Conservation (phyloP, 2,329 filamentous ascomycete species). For the Massarina eburnea region DNA sequence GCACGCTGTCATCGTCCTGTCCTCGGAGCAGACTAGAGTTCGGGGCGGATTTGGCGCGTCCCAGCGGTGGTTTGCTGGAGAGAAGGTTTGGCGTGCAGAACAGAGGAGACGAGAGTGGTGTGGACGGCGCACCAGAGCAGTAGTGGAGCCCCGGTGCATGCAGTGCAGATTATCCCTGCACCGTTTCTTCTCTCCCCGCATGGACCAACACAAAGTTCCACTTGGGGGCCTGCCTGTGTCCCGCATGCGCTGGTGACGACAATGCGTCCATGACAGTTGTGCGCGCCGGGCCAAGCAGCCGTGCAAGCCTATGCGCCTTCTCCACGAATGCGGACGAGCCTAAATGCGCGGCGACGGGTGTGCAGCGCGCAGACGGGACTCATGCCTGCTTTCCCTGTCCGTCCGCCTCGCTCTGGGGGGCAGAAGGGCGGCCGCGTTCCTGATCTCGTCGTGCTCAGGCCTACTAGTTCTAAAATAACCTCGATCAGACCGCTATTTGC, state of each 20-base stretch:
- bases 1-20: not conserved
- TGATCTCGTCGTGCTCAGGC: not conserved
- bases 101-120: not conserved
- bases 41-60: not conserved
- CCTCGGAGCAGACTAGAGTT: not conserved
- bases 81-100: conserved; percentile 2
- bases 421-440: too few relatives aligned
- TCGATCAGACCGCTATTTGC: not conserved
- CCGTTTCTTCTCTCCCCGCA: not conserved
- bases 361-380: too few relatives aligned
- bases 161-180: not conserved
- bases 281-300: too few relatives aligned
- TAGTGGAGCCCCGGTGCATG: not conserved
- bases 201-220: not conserved
- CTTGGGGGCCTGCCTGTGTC: not conserved
- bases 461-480: not conserved
- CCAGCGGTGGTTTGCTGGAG: not conserved
- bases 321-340: too few relatives aligned
- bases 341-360: too few relatives aligned
- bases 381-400: too few relatives aligned
- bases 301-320: too few relatives aligned
- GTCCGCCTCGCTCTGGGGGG: too few relatives aligned
- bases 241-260: not conserved
- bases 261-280: not conserved
- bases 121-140: not conserved